These are phyloP conservation scores for Colletotrichum plurivorum DNA, from an alignment of 2,329 filamentous ascomycete genomes.

Conservation along the genomic window DNA sequence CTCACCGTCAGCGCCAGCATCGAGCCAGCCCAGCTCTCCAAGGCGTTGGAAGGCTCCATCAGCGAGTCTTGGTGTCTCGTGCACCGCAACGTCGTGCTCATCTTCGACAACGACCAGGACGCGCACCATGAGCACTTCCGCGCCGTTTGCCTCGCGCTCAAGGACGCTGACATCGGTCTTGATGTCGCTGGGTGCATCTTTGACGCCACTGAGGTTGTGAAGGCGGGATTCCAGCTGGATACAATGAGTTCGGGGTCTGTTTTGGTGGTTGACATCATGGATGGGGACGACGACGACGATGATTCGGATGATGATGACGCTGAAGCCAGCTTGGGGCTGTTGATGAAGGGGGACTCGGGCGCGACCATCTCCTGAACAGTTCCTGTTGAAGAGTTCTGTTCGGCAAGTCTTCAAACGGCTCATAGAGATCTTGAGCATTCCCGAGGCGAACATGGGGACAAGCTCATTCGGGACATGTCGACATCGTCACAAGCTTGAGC, in stretches of 20 bases:
- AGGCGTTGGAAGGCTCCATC: constrained; percentile 25
- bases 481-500: too few relatives aligned
- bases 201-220: constrained; percentile 35
- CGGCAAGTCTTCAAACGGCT: too few relatives aligned
- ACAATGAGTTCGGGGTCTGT: constrained; percentile 41
- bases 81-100: constrained; percentile 40
- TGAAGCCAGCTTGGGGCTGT: constrained; percentile 28
- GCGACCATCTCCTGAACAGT: constrained; percentile 14
- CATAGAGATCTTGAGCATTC: too few relatives aligned
- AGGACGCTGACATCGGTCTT: constrained; percentile 42
- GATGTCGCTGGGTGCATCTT: constrained; percentile 44
- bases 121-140: constrained; percentile 45
- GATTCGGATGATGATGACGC: constrained; percentile 42
- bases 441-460: too few relatives aligned
- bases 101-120: constrained; percentile 40
- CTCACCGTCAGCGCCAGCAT: constrained; percentile 41
- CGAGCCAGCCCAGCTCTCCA: constrained; percentile 31
- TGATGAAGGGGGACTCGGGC: constrained; percentile 30
- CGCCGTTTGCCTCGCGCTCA: constrained; percentile 42
- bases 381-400: too few relatives aligned
- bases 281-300: constrained; percentile 38
- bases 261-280: constrained; percentile 43
- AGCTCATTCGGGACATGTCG: too few relatives aligned
- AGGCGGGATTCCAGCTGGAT: constrained; percentile 45
- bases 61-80: constrained; percentile 40